phyloP scores from a whole-genome alignment of 345 rosid genomes.

The Sonneratia caseolaris region DNA sequence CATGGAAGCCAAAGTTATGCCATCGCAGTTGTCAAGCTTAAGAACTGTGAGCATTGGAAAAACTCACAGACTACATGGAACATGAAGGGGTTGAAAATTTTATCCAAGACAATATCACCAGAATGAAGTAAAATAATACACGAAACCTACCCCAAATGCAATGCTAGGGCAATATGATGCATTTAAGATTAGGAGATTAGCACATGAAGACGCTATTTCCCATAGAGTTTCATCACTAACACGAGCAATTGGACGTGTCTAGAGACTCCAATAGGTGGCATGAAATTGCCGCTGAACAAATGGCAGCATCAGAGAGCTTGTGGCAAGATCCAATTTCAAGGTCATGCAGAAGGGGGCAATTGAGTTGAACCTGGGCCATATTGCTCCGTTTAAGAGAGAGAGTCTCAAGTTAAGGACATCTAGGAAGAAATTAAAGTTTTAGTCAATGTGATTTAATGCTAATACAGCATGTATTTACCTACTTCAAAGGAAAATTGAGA shows the following conservation, averaged over 20 bases:
- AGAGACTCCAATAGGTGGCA: constrained; percentile 75
- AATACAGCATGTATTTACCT: background rate
- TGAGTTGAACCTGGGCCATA: constrained; percentile 75
- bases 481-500: background rate
- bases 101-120: constrained; percentile 5
- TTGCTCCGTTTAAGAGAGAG: constrained; percentile 82
- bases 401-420: constrained; percentile 76
- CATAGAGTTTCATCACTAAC: constrained; percentile 90
- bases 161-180: constrained; percentile 92
- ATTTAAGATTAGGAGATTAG: constrained; percentile 54
- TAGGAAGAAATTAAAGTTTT: constrained; percentile 18
- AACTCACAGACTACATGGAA: constrained; percentile 69
- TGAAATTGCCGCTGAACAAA: constrained; percentile 76
- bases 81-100: constrained; percentile 20
- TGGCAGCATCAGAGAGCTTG: constrained; percentile 91
- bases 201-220: constrained; percentile 63
- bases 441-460: too few relatives aligned
- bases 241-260: constrained; percentile 89
- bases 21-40: constrained; percentile 88
- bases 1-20: constrained; percentile 97
- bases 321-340: constrained; percentile 91
- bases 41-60: constrained; percentile 81
- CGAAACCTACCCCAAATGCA: constrained; percentile 59
- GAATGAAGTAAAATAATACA: constrained; percentile 5
- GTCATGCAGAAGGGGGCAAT: constrained; percentile 63